Evolutionary conservation across 192 early-diverging fungal species (phyloP), one percentile per base, ranked within the genome.

Genomic region (Coemansia sp.): DNA sequence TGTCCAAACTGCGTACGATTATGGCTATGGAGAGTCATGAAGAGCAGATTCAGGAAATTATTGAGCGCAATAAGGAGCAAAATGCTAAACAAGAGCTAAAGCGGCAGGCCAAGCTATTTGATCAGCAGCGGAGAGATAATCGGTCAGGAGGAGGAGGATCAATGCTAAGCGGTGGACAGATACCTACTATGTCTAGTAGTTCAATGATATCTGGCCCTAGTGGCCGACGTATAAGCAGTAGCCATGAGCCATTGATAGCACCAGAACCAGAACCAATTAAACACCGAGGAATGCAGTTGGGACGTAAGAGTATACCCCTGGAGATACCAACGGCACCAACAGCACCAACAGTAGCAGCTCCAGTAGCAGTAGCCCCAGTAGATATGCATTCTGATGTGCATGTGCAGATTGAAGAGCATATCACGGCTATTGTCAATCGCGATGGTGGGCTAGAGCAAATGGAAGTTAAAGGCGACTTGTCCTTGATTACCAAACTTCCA

Each of bases 11-110:
- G n/a, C 86, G 85, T 48, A 94, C 88, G 23, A 96, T 94, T 46
- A 88, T 86, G 49, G 90, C 93, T 66, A 99, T 99, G 96, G 96
- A 99, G 72, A 91, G 88, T 76, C 92, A 97, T 57, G 96, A 99
- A 70, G 96, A 99, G 64, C 90, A 92, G 74, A 87, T 97, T 51
- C 93, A 95, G 63, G 93, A 94, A 41, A 94, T 94, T 61, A 97
- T 97, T 65, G 85, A 89, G 23, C 65, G 82, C 84, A 93, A 90
- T 71, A 95, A 97, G 72, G 94, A 99, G 66, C 89, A 86, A 55
- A 93, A 99, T 69, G 96, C 96, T 5, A 97, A 94, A 81, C 91
- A 96, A 63, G 94, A 96, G 61, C 85, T 94, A 53, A 95, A 94
- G 66, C 80, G 93, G 55, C 86, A 91, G 44, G 94, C 94, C 30